Conservation (phyloP, 2,329 filamentous ascomycete genomes). For the Scedosporium boydii region DNA sequence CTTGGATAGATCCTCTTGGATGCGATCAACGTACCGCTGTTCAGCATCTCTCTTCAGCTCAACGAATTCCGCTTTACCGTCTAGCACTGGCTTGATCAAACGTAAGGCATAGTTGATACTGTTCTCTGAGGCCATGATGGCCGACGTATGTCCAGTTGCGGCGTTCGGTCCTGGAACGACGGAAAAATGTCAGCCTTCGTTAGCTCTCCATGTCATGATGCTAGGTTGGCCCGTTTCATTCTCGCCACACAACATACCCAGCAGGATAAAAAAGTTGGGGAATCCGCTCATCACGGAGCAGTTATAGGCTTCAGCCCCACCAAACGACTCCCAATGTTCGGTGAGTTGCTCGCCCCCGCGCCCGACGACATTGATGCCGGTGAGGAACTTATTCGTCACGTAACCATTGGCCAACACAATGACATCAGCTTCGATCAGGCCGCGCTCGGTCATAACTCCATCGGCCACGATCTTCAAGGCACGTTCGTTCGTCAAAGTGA, state of each 20-base stretch:
- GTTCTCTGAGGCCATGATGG: conserved; percentile 40
- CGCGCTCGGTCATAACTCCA: conserved; percentile 8
- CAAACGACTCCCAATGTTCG: conserved; percentile 27
- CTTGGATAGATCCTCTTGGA: conserved; percentile 29
- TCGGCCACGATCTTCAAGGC: not conserved
- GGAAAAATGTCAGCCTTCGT: conserved; percentile 14
- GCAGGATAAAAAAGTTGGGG: conserved; percentile 26
- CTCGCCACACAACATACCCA: too few species aligned
- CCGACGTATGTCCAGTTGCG: conserved; percentile 37
- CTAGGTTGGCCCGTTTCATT: too few species aligned
- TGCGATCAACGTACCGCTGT: conserved; percentile 17
- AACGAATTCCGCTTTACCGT: conserved; percentile 19
- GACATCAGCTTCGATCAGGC: conserved; percentile 16
- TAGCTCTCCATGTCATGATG: too few species aligned
- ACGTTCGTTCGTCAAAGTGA: conserved; percentile 7
- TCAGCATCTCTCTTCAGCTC: conserved; percentile 20
- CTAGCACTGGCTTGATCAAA: conserved; percentile 25
- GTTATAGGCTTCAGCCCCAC: conserved; percentile 31
- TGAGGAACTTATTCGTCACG: conserved; percentile 34
- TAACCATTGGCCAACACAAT: conserved; percentile 41
- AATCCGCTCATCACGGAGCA: conserved; percentile 38
- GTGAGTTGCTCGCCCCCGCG: conserved; percentile 26
- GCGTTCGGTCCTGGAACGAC: conserved; percentile 29
- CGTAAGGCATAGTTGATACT: conserved; percentile 35
- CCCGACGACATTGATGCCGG: conserved; percentile 35